Conservation (phyloP, 2,329 filamentous ascomycete genomes). For the Alternaria novae-zelandiae region DNA sequence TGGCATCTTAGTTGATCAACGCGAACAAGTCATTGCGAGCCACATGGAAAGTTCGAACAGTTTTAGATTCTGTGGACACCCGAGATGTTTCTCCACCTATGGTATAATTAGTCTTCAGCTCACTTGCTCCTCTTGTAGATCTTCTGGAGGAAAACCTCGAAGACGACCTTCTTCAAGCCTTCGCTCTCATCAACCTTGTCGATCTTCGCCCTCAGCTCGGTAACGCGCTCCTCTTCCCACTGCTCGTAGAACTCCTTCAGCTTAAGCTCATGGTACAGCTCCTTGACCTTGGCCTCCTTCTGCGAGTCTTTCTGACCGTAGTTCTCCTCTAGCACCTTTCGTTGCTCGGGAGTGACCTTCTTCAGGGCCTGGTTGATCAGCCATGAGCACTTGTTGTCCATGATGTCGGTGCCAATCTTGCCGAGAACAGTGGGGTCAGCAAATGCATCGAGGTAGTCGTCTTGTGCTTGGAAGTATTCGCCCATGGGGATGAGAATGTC, state of each 20-base stretch:
- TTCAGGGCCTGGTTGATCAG: constrained; percentile 92
- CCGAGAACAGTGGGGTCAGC: constrained; percentile 90
- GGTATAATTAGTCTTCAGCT: not conserved
- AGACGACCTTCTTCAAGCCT: constrained; percentile 88
- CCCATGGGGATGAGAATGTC: constrained; percentile 95
- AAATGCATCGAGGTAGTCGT: constrained; percentile 99
- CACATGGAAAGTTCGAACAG: not conserved
- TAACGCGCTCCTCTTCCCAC: constrained; percentile 87
- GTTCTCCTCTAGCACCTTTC: constrained; percentile 85
- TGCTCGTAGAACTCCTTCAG: constrained; percentile 83
- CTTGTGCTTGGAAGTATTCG: constrained; percentile 99
- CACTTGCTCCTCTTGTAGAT: constrained; percentile 99
- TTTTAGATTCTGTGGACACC: not conserved
- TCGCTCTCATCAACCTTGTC: constrained; percentile 80
- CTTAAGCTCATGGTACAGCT: constrained; percentile 83
- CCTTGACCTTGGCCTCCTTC: constrained; percentile 86
- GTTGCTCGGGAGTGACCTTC: constrained; percentile 81
- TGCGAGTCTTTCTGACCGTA: constrained; percentile 90
- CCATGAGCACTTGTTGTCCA: constrained; percentile 99
- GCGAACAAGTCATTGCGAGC: not conserved
- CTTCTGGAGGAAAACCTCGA: constrained; percentile 89
- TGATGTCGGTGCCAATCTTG: constrained; percentile 98
- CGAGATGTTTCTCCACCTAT: not conserved
- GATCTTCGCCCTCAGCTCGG: constrained; percentile 79
- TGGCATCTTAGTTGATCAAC: not conserved